These are phyloP conservation scores for Tolypocladium sp. DNA, from an alignment of 2,329 filamentous ascomycete genomes.

Conservation along the genomic window DNA sequence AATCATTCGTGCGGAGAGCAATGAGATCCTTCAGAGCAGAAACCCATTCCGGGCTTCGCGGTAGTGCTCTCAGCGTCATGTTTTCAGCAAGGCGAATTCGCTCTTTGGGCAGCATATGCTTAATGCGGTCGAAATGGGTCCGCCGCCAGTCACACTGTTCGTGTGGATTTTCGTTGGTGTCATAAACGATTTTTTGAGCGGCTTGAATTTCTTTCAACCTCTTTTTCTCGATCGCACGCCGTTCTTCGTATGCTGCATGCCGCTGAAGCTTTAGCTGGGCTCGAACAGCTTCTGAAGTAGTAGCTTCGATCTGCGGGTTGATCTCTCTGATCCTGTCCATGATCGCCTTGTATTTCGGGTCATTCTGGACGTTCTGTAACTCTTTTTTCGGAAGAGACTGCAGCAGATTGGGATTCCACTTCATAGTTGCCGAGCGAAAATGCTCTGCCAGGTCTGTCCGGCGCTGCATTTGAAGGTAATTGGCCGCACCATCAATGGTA, in stretches of 20 bases:
- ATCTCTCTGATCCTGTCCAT: no score
- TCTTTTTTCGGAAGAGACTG: neutral
- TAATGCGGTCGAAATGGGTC: neutral
- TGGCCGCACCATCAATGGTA: constrained; percentile 4
- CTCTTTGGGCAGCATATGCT: neutral
- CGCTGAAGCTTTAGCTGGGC: no score
- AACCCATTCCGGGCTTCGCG: neutral
- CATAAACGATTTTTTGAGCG: no score
- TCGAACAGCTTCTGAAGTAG: no score
- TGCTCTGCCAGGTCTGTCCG: constrained; percentile 2
- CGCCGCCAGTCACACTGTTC: no score
- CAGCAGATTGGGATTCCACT: constrained; percentile 2
- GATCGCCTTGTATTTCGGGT: no score
- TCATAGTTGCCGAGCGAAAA: constrained; percentile 3
- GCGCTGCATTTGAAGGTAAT: constrained; percentile 2
- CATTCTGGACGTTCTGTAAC: no score
- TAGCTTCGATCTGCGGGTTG: no score
- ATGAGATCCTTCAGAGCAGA: neutral
- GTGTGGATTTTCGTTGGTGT: no score
- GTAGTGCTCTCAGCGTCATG: neutral
- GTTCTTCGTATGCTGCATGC: no score
- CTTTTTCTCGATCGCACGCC: no score
- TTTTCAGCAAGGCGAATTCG: neutral
- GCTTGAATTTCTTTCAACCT: no score
- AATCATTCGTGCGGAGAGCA: neutral